Base-by-base conservation (phyloP, 768 basidiomycete species). In the Leccinellum albellum region DNA sequence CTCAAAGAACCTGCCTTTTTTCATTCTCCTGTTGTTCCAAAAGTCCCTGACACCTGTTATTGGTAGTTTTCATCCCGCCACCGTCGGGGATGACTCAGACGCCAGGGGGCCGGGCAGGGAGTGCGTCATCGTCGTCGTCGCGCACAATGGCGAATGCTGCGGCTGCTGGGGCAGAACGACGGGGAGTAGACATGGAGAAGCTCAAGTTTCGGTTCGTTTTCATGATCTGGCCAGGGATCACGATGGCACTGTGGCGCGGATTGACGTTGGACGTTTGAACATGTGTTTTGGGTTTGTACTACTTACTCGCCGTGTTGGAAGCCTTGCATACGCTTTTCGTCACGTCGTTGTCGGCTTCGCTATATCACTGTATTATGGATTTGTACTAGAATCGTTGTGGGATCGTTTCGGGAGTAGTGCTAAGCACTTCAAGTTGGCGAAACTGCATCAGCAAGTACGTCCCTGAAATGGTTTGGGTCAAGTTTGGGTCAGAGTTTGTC, bases 221-320 rank as follows among this genome's bases (percentile, higher is more conserved):
- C 54, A 72, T 84, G 58, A 67, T 81, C 21, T 84, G 83, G 80
- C 82, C 83, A 53, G 85, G 83, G 2, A 68, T 84, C 46, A 76
- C 79, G 33, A 78, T 86, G 78, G 81, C 82, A 5, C 62, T 83
- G 50, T 84, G 26, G 6, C 6, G 26, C 6, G 26, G 3, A 6
- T 26, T 26, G 6, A 3, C 3, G 26, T n/a, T n/a, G n/a, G n/a
- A n/a, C n/a, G n/a, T n/a, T n/a, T n/a, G n/a, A n/a, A n/a, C n/a
- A n/a, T n/a, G n/a, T 37, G 35, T 37, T 37, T 37, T 15, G 35
- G 35, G n/a, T 37, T 37, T 37, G 35, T 37, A n/a, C 35, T 37
- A 37, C 35, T 37, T n/a, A n/a, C 17, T 37, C 17, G 35, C 0
- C 8, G 35, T 37, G 35, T 37, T n/a, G 35, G 35, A 37, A 37